Conservation (phyloP, 1,139 yeast species). For the Candida neerlandica region DNA sequence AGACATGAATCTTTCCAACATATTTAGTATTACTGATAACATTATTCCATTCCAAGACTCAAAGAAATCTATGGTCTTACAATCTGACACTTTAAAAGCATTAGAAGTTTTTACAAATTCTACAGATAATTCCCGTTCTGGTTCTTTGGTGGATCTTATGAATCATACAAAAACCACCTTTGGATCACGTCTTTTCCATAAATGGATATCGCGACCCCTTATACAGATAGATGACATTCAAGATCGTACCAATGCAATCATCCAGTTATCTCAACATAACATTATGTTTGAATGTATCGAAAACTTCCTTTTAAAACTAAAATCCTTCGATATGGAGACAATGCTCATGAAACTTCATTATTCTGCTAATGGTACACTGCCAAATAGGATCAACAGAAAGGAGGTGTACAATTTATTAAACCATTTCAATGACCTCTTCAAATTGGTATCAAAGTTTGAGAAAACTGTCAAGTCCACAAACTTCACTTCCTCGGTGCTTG, state of each 20-base stretch:
- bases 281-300: slow-evolving; percentile 57
- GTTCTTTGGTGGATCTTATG: slow-evolving; percentile 76
- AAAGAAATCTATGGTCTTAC: slow-evolving; percentile 60
- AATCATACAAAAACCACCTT: slow-evolving; percentile 79
- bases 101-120: slow-evolving; percentile 74
- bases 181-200: slow-evolving; percentile 66
- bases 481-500: slow-evolving; percentile 29
- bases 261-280: slow-evolving; percentile 50
- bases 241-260: slow-evolving; percentile 64
- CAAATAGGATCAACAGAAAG: slow-evolving; percentile 58
- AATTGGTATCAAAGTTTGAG: slow-evolving; percentile 29
- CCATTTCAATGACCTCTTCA: slow-evolving; percentile 45
- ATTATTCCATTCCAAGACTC: slow-evolving; percentile 54
- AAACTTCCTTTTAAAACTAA: slow-evolving; percentile 38
- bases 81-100: slow-evolving; percentile 66
- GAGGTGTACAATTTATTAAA: slow-evolving; percentile 66
- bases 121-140: slow-evolving; percentile 57
- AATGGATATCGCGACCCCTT: slow-evolving; percentile 80
- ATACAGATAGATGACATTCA: slow-evolving; percentile 53
- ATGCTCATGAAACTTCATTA: slow-evolving; percentile 70
- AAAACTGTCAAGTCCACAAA: slow-evolving; percentile 15
- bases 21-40: slow-evolving; percentile 53
- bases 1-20: slow-evolving; percentile 62
- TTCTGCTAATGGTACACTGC: slow-evolving; percentile 29
- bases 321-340: slow-evolving; percentile 61